phyloP scores from a whole-genome alignment of 352 stramenopile species.

The Stramenopiles sp. region DNA sequence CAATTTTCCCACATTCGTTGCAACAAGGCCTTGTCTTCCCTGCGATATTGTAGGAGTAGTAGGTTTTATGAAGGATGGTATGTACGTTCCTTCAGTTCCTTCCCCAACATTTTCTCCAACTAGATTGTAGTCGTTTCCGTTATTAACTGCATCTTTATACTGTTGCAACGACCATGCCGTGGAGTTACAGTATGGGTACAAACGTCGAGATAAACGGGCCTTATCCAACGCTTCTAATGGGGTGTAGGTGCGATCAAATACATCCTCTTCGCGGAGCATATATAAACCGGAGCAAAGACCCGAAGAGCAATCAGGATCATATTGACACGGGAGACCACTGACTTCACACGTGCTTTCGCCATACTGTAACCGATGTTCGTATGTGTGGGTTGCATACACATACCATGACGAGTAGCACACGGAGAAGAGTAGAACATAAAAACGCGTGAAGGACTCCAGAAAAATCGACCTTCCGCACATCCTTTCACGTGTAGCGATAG shows the following conservation, averaged over 20 bases:
- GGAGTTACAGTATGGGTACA: neutral
- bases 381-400: neutral
- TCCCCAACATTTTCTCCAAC: neutral
- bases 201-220: neutral
- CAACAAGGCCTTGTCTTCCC: neutral
- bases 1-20: neutral
- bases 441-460: neutral
- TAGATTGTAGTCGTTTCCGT: conserved; percentile 10
- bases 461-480: neutral
- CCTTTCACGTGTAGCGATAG: no score
- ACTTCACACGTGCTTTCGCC: neutral
- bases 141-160: neutral
- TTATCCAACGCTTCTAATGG: neutral
- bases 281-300: neutral
- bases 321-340: neutral
- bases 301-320: neutral
- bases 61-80: neutral
- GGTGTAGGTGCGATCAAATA: neutral
- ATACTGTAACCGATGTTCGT: neutral
- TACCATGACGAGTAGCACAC: no score
- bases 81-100: neutral
- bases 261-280: neutral
- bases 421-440: no score
- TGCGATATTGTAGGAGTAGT: neutral
- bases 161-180: neutral